These are phyloP conservation scores for Cyanophora paradoxa DNA, from an alignment of 78 protist genomes.

Conservation along the genomic window DNA sequence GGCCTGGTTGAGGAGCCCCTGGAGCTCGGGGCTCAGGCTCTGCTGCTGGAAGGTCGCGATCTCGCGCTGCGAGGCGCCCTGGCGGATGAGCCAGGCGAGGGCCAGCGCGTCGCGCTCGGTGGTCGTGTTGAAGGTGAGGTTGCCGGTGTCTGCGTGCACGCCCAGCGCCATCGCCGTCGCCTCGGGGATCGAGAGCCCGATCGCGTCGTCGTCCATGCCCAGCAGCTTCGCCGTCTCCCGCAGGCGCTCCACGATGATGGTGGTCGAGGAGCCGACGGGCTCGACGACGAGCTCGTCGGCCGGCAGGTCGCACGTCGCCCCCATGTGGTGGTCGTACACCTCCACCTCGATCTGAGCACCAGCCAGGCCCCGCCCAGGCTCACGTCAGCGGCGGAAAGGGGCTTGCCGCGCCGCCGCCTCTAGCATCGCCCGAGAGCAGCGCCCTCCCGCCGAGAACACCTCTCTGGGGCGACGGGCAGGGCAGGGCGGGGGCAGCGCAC, in stretches of 20 bases:
- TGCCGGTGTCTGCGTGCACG: conserved; percentile 19
- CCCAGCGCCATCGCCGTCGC: conserved; percentile 14
- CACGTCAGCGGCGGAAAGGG: neutral
- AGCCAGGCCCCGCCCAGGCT: too few species aligned
- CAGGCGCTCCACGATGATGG: conserved; percentile 1
- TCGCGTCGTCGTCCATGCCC: neutral
- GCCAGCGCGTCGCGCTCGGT: conserved; percentile 3
- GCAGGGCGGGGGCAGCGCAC: too few species aligned
- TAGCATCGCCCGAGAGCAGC: neutral
- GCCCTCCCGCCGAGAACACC: neutral
- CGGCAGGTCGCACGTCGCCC: neutral
- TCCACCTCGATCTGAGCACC: neutral
- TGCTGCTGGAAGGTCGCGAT: conserved; percentile 5
- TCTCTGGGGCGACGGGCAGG: neutral
- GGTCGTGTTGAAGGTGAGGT: neutral
- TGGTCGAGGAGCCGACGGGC: conserved; percentile 6
- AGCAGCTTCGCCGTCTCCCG: neutral
- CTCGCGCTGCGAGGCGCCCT: neutral
- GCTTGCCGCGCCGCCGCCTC: neutral
- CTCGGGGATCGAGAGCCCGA: neutral
- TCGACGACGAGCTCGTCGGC: neutral
- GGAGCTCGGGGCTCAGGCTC: neutral
- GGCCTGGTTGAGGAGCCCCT: neutral
- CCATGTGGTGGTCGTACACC: conserved; percentile 4
- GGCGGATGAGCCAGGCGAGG: conserved; percentile 1